Evolutionary conservation across 208 protist species (phyloP), one percentile per base, ranked within the genome.

Genomic region (Acanthamoeba healyi): DNA sequence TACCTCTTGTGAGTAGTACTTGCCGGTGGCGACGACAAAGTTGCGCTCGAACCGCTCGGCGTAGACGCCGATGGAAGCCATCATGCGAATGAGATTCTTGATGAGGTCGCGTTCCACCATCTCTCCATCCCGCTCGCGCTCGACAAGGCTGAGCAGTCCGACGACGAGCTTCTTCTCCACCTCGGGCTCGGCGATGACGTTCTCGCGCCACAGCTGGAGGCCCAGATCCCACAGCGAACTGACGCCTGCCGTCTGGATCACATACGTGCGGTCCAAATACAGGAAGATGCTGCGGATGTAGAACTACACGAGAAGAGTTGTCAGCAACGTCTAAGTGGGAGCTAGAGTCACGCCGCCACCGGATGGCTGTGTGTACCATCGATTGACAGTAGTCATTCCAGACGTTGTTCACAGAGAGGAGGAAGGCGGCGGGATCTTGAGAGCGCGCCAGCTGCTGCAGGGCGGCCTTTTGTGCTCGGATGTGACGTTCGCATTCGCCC

Each of bases 251-350:
- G 87, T 95, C 65, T 97, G 96, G 46, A 97, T 84, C 17, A 96
- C 95, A 86, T 96, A 97, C 0, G 94, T 97, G 58, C 96, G 94
- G 67, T 97, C 96, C 63, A 97, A 84, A 90, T 91, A 94, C 70
- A 97, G 87, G 79, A 97, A 97, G 44, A 97, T 97, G 61, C 94
- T 95, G 26, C 96, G 94, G 19, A 96, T 95, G 56, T 94, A 93
- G 42, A 95, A 94, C 93, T 95, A 24, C 46, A 94, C 26, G 9
- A 82, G 19, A 3, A 29, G 26, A 79, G n/a, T 49, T 12, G 44
- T 4, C 44, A 49, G 70, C 6, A 38, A 42, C 12, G 42, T 34
- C 19, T 24, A 92, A 34, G 61, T 29, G 22, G 12, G 15, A 26
- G 26, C 17, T 79, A 54, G 56, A 14, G 49, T 56, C 32, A 70